Conservation (phyloP, 2,329 filamentous ascomycete species). For the Orbilia blumenaviensis region DNA sequence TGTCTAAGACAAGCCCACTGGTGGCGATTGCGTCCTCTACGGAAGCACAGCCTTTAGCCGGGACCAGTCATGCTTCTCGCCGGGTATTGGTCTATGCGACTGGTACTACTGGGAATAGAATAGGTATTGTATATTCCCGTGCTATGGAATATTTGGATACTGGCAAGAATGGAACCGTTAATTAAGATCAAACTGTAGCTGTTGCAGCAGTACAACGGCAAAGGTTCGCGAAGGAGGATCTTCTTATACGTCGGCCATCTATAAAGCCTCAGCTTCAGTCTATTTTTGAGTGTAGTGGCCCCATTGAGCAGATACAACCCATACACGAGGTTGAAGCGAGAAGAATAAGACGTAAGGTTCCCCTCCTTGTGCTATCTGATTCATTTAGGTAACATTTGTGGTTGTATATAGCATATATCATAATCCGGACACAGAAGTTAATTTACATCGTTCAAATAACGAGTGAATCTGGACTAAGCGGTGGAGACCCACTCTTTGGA, state of each 20-base stretch:
- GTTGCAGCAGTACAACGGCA: slow-evolving; percentile 16
- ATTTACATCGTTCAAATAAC: slow-evolving; percentile 28
- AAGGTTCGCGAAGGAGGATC: neutral
- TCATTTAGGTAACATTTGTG: neutral
- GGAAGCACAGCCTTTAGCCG: slow-evolving; percentile 14
- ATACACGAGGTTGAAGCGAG: slow-evolving; percentile 14
- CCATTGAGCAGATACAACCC: slow-evolving; percentile 41
- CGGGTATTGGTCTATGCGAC: slow-evolving; percentile 35
- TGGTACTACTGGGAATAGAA: slow-evolving; percentile 12
- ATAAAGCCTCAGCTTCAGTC: slow-evolving; percentile 23
- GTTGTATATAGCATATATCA: slow-evolving; percentile 13
- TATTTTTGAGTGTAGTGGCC: slow-evolving; percentile 24
- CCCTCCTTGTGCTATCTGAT: too few species aligned
- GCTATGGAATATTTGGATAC: neutral
- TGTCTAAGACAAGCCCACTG: slow-evolving; percentile 39
- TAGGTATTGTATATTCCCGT: slow-evolving; percentile 17
- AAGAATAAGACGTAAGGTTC: slow-evolving; percentile 20
- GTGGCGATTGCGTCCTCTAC: slow-evolving; percentile 26
- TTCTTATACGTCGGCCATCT: slow-evolving; percentile 22
- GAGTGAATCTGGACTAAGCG: neutral
- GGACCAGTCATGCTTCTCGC: slow-evolving; percentile 21
- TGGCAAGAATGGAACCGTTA: too few species aligned
- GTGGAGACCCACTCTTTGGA: neutral
- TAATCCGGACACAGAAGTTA: slow-evolving; percentile 27
- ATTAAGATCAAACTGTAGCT: slow-evolving; percentile 3